A percentile compares a stretch with the other conserved stretches of the same genome.
Evolutionary conservation across 495 filamentous ascomycete genomes (phyloP).

Genomic region (Podospora appendiculata): DNA sequence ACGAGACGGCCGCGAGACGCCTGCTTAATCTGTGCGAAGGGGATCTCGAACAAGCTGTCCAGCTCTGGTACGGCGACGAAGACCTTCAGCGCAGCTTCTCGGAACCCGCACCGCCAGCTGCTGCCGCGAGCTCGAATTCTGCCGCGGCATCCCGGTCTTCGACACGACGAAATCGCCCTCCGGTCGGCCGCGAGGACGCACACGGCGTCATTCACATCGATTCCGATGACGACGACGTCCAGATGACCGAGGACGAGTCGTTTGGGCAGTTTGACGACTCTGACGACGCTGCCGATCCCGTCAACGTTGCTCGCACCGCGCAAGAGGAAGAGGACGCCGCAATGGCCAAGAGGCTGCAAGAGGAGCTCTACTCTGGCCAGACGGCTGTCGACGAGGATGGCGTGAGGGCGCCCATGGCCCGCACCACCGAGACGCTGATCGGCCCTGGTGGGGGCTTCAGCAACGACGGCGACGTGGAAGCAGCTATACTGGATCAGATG

Average conservation of each 20-base stretch:
- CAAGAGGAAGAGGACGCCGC: slow-evolving; percentile 82
- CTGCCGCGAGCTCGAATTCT: slow-evolving; percentile 13
- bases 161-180: slow-evolving; percentile 10
- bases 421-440: slow-evolving; percentile 85
- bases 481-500: slow-evolving; percentile 60
- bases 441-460: slow-evolving; percentile 31
- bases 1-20: slow-evolving; percentile 56
- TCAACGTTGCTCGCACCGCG: slow-evolving; percentile 31
- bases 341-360: slow-evolving; percentile 82
- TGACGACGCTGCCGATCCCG: slow-evolving; percentile 24
- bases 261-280: slow-evolving; percentile 21
- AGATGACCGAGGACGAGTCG: slow-evolving; percentile 52
- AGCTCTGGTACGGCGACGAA: slow-evolving; percentile 82
- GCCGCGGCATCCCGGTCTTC: slow-evolving; percentile 7
- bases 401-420: slow-evolving; percentile 83
- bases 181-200: slow-evolving; percentile 40
- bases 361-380: slow-evolving; percentile 71
- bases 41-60: slow-evolving; percentile 75
- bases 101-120: slow-evolving; percentile 30
- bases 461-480: slow-evolving; percentile 53
- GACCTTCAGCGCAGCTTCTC: slow-evolving; percentile 46
- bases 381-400: slow-evolving; percentile 42
- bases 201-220: slow-evolving; percentile 63
- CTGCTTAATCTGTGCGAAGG: slow-evolving; percentile 78
- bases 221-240: slow-evolving; percentile 50